These are phyloP conservation scores for Paraglomus brasilianum DNA, from an alignment of 192 early-diverging fungal genomes.

Conservation along the genomic window DNA sequence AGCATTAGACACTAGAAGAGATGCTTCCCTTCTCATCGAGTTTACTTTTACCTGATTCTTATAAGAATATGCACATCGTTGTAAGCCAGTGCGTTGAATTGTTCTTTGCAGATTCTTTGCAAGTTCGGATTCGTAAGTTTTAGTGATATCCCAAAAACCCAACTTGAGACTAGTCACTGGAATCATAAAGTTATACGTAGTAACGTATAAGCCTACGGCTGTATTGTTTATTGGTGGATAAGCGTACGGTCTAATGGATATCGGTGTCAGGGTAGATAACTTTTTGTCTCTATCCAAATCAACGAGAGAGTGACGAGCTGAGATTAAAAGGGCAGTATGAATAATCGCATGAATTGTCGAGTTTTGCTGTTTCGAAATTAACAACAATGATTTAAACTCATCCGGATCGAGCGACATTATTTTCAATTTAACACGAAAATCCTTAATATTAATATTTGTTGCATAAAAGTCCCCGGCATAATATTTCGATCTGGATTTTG, in stretches of 20 bases:
- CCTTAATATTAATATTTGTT: neutral
- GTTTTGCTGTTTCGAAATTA: neutral
- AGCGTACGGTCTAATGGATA: neutral
- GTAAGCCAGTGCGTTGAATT: neutral
- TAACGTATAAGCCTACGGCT: neutral
- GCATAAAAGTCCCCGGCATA: constrained; percentile 1
- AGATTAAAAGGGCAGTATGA: constrained; percentile 14
- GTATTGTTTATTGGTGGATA: neutral
- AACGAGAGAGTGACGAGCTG: neutral
- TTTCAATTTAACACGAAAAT: neutral
- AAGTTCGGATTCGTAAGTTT: neutral
- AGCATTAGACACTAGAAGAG: neutral
- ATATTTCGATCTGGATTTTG: neutral
- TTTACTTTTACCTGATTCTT: neutral
- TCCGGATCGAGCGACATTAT: neutral
- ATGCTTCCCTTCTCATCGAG: neutral
- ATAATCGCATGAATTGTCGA: constrained; percentile 6
- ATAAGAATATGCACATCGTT: neutral
- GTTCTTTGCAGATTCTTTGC: too few species aligned
- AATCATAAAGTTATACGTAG: neutral
- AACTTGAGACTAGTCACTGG: neutral
- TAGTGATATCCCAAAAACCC: constrained; percentile 8
- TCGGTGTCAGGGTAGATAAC: neutral
- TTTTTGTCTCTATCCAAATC: neutral
- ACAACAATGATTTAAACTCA: neutral